Evolutionary conservation across 371 early-diverging fungal genomes (phyloP).

Genomic region (Syncephalastrum sp.): DNA sequence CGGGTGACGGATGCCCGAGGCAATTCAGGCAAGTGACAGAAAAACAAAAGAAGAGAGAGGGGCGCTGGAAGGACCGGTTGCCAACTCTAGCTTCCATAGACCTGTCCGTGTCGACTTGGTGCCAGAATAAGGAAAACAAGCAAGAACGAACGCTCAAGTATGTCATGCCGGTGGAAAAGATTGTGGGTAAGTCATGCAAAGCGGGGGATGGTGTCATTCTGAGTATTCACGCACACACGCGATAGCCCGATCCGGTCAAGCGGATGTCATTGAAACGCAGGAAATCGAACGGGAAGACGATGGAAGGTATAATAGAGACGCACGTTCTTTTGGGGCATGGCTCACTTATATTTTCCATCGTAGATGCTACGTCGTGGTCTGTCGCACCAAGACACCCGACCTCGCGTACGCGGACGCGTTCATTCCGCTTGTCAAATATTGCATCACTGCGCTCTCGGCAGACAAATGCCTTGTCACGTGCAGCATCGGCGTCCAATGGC

Average conservation of each 20-base stretch:
- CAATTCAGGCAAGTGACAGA: too few relatives aligned
- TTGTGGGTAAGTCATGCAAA: slow-evolving; percentile 33
- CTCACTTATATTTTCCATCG: background rate
- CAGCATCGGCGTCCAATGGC: slow-evolving; percentile 54
- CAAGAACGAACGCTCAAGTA: slow-evolving; percentile 45
- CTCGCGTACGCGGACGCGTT: slow-evolving; percentile 62
- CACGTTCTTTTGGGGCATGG: background rate
- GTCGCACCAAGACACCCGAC: slow-evolving; percentile 39
- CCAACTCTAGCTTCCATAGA: slow-evolving; percentile 2
- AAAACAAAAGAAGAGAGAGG: background rate
- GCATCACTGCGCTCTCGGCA: slow-evolving; percentile 45
- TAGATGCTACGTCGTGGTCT: slow-evolving; percentile 35
- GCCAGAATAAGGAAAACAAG: slow-evolving; percentile 13
- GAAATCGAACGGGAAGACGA: slow-evolving; percentile 39
- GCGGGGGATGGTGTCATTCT: background rate
- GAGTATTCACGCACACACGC: slow-evolving; percentile 20
- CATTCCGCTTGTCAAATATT: slow-evolving; percentile 48
- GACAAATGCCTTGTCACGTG: slow-evolving; percentile 40
- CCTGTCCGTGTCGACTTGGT: slow-evolving; percentile 25
- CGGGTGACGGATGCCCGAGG: too few relatives aligned
- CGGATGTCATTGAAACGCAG: slow-evolving; percentile 56
- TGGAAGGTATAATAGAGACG: slow-evolving; percentile 10
- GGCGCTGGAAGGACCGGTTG: background rate
- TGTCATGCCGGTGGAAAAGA: slow-evolving; percentile 56
- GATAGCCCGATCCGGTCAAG: slow-evolving; percentile 17